Evolutionary conservation across 306 rosid genomes (phyloP).

Genomic region (Benincasa hispida): DNA sequence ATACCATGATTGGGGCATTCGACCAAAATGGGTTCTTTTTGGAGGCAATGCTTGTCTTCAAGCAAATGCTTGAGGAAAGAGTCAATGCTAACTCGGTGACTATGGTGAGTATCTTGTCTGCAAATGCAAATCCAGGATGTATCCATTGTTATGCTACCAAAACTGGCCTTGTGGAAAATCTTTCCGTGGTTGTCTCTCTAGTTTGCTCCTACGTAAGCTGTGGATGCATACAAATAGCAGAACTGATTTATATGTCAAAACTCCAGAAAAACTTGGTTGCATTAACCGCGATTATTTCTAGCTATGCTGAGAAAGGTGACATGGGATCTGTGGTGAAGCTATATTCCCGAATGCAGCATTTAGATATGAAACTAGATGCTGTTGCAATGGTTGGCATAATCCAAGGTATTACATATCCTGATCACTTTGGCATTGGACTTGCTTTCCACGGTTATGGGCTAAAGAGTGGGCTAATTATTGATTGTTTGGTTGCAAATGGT

Average conservation of each 20-base stretch:
- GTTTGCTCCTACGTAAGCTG: background rate
- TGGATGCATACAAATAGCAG: background rate
- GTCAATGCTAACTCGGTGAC: background rate
- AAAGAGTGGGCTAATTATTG: background rate
- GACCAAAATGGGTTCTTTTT: background rate
- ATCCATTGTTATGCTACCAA: constrained; percentile 3
- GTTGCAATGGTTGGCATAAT: background rate
- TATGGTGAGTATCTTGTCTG: constrained; percentile 1
- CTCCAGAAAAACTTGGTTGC: background rate
- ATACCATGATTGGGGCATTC: constrained; percentile 1
- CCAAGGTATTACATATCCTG: constrained; percentile 1
- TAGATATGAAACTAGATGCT: background rate
- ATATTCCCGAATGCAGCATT: background rate
- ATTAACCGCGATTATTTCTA: background rate
- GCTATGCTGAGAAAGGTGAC: constrained; percentile 1
- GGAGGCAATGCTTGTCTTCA: constrained; percentile 4
- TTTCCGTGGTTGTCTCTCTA: background rate
- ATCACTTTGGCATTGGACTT: background rate
- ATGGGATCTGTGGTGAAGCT: background rate
- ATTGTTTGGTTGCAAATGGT: constrained; percentile 4
- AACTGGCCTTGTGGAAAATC: constrained; percentile 1
- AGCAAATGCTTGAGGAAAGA: background rate
- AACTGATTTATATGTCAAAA: background rate
- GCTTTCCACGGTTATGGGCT: background rate
- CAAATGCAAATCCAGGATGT: background rate